phyloP scores from a whole-genome alignment of 495 filamentous ascomycete genomes.

The Cudoniella acicularis region DNA sequence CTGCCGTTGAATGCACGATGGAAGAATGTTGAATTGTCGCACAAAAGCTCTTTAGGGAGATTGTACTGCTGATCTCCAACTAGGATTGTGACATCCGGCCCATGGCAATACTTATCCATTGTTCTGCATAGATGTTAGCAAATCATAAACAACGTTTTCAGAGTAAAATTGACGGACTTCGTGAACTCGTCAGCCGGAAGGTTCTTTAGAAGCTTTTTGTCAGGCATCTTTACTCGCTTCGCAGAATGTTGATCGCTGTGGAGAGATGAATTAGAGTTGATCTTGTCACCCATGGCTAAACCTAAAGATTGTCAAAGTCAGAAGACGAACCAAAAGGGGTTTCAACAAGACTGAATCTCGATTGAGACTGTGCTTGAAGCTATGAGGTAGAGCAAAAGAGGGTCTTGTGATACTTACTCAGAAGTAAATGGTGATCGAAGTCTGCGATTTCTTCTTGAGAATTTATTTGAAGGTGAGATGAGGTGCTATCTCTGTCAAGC shows the following conservation, averaged over 20 bases:
- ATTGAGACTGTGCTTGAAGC: too few species aligned
- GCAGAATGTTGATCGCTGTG: background rate
- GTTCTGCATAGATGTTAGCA: background rate
- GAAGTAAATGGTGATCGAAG: too few species aligned
- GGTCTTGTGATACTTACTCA: too few species aligned
- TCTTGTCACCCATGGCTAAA: too few species aligned
- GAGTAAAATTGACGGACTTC: background rate
- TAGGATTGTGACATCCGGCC: background rate
- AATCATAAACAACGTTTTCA: background rate
- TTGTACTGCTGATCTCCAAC: background rate
- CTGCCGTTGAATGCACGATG: background rate
- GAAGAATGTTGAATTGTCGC: background rate
- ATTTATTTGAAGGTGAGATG: too few species aligned
- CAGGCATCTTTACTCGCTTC: background rate
- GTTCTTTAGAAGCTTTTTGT: background rate
- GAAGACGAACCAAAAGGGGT: too few species aligned
- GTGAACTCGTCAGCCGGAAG: background rate
- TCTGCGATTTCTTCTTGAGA: too few species aligned
- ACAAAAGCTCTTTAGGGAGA: background rate
- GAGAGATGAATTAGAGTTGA: background rate
- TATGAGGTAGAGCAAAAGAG: too few species aligned
- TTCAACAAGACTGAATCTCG: too few species aligned
- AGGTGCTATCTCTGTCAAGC: too few species aligned
- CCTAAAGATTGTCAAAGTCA: too few species aligned
- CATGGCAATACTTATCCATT: conserved; percentile 5